Evolutionary conservation across 768 basidiomycete species (phyloP).

Genomic region (Pisolithus tinctorius): DNA sequence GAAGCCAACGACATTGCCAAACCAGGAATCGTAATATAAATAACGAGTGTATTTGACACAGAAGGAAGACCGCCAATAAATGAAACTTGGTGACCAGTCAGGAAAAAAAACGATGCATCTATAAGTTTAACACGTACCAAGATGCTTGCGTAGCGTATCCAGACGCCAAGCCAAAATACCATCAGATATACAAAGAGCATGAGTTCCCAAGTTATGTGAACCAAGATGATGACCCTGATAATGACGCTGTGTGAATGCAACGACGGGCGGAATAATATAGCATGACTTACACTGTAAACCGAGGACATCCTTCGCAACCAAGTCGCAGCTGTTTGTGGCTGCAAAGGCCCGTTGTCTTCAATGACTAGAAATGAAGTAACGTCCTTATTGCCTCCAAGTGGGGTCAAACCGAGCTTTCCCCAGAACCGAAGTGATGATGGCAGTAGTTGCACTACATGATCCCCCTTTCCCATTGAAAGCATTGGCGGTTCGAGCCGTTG

Average conservation of each 20-base stretch:
- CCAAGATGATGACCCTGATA: slow-evolving; percentile 58
- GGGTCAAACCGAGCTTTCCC: slow-evolving; percentile 75
- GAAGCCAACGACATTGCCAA: slow-evolving; percentile 58
- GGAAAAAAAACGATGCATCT: not conserved
- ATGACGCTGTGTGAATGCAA: slow-evolving; percentile 7
- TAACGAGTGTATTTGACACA: slow-evolving; percentile 40
- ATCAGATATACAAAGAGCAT: slow-evolving; percentile 37
- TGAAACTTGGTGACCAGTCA: slow-evolving; percentile 31
- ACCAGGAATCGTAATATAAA: slow-evolving; percentile 65
- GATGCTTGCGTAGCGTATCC: slow-evolving; percentile 63
- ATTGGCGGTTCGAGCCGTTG: slow-evolving; percentile 44
- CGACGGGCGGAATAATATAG: not conserved
- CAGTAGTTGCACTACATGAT: slow-evolving; percentile 59
- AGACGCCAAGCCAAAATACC: slow-evolving; percentile 61
- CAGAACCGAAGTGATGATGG: slow-evolving; percentile 75
- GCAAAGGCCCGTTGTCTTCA: slow-evolving; percentile 51
- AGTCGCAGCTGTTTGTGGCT: slow-evolving; percentile 37
- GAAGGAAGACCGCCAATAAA: slow-evolving; percentile 41
- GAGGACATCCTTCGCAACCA: slow-evolving; percentile 55
- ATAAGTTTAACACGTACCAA: slow-evolving; percentile 35
- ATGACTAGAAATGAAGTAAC: slow-evolving; percentile 62
- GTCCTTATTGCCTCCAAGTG: slow-evolving; percentile 66
- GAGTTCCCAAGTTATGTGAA: slow-evolving; percentile 44
- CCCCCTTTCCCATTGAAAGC: slow-evolving; percentile 61
- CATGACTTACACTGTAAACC: slow-evolving; percentile 50